A percentile compares a stretch with the other conserved stretches of the same genome.
Conservation (phyloP, 2,329 filamentous ascomycete genomes). For the Hawksworthiomyces lignivorus region DNA sequence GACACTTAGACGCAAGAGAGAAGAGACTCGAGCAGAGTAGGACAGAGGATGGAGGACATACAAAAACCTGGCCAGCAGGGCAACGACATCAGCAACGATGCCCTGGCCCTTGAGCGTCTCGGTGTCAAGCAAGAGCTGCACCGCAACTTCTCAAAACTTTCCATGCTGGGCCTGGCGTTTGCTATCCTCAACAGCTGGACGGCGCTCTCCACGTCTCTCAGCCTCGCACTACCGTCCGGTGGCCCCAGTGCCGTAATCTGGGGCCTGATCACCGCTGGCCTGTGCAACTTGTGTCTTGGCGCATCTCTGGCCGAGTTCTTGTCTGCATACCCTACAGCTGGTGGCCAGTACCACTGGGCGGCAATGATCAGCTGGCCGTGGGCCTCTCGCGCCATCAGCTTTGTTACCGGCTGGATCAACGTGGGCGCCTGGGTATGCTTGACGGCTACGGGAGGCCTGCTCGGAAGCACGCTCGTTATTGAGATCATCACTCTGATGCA, state of each 20-base stretch:
- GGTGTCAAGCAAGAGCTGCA: slow-evolving; percentile 42
- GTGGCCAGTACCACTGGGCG: slow-evolving; percentile 66
- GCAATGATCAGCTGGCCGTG: slow-evolving; percentile 53
- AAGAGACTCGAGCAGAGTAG: too few relatives aligned
- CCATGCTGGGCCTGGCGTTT: slow-evolving; percentile 40
- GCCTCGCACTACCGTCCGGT: slow-evolving; percentile 55
- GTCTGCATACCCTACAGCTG: slow-evolving; percentile 53
- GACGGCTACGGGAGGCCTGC: slow-evolving; percentile 58
- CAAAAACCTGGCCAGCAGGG: not conserved
- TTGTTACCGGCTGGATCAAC: slow-evolving; percentile 67
- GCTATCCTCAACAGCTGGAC: slow-evolving; percentile 45
- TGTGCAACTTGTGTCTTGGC: slow-evolving; percentile 64
- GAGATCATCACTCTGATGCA: slow-evolving; percentile 57
- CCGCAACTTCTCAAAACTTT: slow-evolving; percentile 41
- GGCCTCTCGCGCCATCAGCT: slow-evolving; percentile 57
- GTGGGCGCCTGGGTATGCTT: slow-evolving; percentile 65
- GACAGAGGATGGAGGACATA: slow-evolving; percentile 7
- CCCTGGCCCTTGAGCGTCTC: slow-evolving; percentile 33
- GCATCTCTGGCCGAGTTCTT: slow-evolving; percentile 65
- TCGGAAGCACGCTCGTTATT: slow-evolving; percentile 59
- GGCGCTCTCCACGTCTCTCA: slow-evolving; percentile 38
- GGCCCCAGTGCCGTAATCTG: slow-evolving; percentile 64
- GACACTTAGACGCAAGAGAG: too few relatives aligned
- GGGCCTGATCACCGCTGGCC: slow-evolving; percentile 55
- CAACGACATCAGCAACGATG: slow-evolving; percentile 20